phyloP scores from a whole-genome alignment of 805 yeast species.

The Ogataea pini region DNA sequence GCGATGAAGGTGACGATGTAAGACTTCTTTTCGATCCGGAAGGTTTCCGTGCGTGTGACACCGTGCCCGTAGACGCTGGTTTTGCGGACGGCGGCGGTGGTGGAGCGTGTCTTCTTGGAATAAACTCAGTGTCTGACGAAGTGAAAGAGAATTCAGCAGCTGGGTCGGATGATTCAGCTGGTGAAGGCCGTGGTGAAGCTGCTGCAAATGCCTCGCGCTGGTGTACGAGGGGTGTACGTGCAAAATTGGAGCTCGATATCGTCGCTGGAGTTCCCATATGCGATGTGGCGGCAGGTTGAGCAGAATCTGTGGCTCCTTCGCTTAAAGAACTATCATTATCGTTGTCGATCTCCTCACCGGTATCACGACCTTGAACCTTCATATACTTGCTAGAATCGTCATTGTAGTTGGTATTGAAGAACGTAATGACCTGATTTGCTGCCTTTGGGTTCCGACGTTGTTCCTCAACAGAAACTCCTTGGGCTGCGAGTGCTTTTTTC shows the following conservation, averaged over 20 bases:
- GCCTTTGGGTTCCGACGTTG: constrained; percentile 93
- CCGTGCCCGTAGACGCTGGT: constrained; percentile 1
- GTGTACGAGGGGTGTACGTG: constrained; percentile 13
- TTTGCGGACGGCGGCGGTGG: constrained; percentile 32
- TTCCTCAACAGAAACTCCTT: constrained; percentile 86
- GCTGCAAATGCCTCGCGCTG: constrained; percentile 13
- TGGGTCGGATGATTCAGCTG: not conserved
- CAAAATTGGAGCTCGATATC: constrained; percentile 12
- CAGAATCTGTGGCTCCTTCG: constrained; percentile 15
- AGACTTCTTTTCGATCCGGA: constrained; percentile 2
- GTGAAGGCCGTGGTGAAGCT: constrained; percentile 1
- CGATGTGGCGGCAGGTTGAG: not conserved
- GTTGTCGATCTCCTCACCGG: constrained; percentile 24
- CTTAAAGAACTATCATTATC: constrained; percentile 16
- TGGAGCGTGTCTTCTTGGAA: constrained; percentile 40
- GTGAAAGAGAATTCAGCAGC: not conserved
- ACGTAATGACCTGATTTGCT: constrained; percentile 45
- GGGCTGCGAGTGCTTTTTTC: constrained; percentile 78
- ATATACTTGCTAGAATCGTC: constrained; percentile 32
- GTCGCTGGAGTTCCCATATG: constrained; percentile 15
- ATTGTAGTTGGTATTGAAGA: constrained; percentile 28
- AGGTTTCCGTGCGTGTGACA: not conserved
- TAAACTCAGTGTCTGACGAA: constrained; percentile 28
- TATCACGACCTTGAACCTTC: constrained; percentile 28
- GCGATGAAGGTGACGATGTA: constrained; percentile 27